Evolutionary conservation across 1,284 basidiomycete species (phyloP), one percentile per base, ranked within the genome.

Genomic region (Tetrapyrgos nigripes): DNA sequence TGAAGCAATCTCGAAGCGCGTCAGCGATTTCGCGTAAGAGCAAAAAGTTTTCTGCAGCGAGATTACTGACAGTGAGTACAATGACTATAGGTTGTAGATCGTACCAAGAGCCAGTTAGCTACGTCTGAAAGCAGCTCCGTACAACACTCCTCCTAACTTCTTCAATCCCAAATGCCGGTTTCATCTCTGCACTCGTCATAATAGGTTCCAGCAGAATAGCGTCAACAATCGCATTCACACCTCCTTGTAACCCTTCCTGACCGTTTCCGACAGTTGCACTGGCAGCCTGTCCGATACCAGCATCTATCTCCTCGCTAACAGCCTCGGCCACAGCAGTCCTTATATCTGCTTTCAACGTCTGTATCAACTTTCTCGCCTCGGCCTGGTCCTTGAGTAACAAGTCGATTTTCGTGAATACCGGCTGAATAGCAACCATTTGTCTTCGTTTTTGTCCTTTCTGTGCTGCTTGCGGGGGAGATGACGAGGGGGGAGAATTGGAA

Each of bases 341-440:
- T 8, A 61, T 35, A 6, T 55, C 47, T 4, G 10, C 10, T 13
- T 55, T 50, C 11, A 55, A 47, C 11, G 37, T 50, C 14, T 50
- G 14, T 10, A 62, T 26, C 19, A 64, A 61, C 40, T 60, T 62
- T 19, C 65, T 67, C 24, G 71, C 72, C 53, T 48, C 43, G n/a
- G 43, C 5, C 2, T 35, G 60, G 0, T 69, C 64, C 8, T 63
- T 37, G 9, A 78, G 71, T 4, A 88, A 73, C 4, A 70, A 71
- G 68, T 92, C 91, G 1, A 79, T 79, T 72, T 91, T 92, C 24
- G 91, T 92, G 65, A 92, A 80, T 53, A 92, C 75, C 1, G 88
- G 79, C 66, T 92, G 91, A 1, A 92, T 55, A 26, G 52, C 49
- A 11, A 55, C 50, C 19, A 52, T 26, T 68, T 0, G 87, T 85